phyloP scores from a whole-genome alignment of 257 asterid genomes.

The Vinca minor region DNA sequence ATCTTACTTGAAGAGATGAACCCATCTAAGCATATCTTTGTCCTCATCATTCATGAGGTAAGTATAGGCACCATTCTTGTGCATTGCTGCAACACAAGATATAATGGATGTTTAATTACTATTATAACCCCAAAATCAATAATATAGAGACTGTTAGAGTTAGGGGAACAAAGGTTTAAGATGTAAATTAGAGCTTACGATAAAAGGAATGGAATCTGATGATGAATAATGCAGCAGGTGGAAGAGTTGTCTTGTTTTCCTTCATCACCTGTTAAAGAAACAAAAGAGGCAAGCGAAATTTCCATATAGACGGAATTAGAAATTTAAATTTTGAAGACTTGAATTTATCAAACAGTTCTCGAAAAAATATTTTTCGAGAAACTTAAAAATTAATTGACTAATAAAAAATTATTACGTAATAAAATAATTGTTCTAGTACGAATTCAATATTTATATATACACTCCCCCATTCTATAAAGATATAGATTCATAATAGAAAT shows the following conservation, averaged over 20 bases:
- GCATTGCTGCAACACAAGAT: constrained; percentile 10
- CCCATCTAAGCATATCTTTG: constrained; percentile 17
- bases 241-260: constrained; percentile 19
- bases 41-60: constrained; percentile 21
- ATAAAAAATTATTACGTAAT: too few species aligned
- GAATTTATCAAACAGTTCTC: too few species aligned
- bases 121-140: neutral
- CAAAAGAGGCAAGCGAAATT: neutral
- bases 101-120: neutral
- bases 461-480: too few species aligned
- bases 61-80: constrained; percentile 14
- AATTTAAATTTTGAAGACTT: too few species aligned
- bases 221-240: constrained; percentile 20
- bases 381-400: too few species aligned
- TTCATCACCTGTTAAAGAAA: constrained; percentile 8
- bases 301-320: too few species aligned
- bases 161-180: too few species aligned
- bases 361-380: too few species aligned
- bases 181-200: neutral
- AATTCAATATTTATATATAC: too few species aligned
- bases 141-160: neutral
- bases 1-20: constrained; percentile 19
- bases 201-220: constrained; percentile 19
- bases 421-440: too few species aligned
- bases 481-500: too few species aligned